Evolutionary conservation across 2,329 filamentous ascomycete genomes (phyloP).

Genomic region (Hawksworthiomyces lignivorus): DNA sequence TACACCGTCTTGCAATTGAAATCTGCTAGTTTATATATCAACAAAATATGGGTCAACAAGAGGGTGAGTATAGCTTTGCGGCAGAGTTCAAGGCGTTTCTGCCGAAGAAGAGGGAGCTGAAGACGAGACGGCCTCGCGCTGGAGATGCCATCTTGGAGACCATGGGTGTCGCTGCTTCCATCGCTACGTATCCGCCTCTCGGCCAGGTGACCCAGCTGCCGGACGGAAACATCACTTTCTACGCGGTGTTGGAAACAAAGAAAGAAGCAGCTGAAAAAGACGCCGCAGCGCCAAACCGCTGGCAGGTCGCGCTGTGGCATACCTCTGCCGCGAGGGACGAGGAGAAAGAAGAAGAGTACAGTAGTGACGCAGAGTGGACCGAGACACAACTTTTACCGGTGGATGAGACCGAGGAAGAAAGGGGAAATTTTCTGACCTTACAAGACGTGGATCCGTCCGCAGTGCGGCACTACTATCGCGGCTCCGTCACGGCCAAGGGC

Average conservation of each 20-base stretch:
- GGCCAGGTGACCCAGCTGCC: conserved; percentile 62
- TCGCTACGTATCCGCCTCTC: conserved; percentile 56
- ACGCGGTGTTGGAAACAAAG: conserved; percentile 61
- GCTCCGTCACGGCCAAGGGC: conserved; percentile 37
- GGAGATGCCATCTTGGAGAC: neutral
- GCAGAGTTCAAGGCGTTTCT: conserved; percentile 13
- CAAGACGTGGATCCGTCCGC: conserved; percentile 29
- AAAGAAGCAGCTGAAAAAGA: too few species aligned
- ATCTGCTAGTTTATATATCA: too few species aligned
- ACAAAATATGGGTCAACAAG: too few species aligned
- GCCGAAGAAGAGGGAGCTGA: conserved; percentile 6
- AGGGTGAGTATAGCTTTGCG: conserved; percentile 13
- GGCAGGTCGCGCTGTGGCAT: conserved; percentile 73
- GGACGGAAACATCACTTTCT: conserved; percentile 47
- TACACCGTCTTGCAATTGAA: too few species aligned
- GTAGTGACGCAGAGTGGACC: conserved; percentile 28
- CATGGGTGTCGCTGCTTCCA: conserved; percentile 16
- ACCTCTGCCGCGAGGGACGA: conserved; percentile 32
- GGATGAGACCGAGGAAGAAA: conserved; percentile 19
- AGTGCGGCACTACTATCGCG: conserved; percentile 46
- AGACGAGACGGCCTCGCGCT: neutral
- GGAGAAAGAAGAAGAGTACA: conserved; percentile 30
- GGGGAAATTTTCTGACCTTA: conserved; percentile 38
- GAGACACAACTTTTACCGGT: conserved; percentile 38
- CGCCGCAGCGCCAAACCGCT: conserved; percentile 51